Evolutionary conservation across 177 flowering plant species (phyloP).

Genomic region (Vitis hybrid): DNA sequence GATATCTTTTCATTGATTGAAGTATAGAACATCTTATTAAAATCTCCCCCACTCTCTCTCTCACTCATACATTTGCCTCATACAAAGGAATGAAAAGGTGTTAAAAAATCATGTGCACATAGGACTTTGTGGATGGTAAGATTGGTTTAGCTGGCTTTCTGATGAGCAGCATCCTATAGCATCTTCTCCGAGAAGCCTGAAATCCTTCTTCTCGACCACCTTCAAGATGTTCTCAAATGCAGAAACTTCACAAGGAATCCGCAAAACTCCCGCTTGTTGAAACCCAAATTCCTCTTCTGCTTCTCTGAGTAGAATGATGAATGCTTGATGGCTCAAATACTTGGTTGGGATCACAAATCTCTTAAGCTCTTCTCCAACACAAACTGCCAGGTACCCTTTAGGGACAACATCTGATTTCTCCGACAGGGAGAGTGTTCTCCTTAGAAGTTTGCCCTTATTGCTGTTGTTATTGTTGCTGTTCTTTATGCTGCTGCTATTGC

Average conservation of each 20-base stretch:
- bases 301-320: conserved; percentile 32
- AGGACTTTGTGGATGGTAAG: conserved; percentile 33
- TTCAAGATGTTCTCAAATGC: conserved; percentile 35
- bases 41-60: no score
- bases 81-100: neutral
- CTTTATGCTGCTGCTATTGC: conserved; percentile 8
- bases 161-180: conserved; percentile 15
- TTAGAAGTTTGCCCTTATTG: conserved; percentile 67
- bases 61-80: no score
- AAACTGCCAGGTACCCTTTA: conserved; percentile 48
- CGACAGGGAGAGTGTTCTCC: conserved; percentile 68
- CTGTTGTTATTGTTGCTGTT: conserved; percentile 19
- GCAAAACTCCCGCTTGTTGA: conserved; percentile 42
- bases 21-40: no score
- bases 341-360: conserved; percentile 46
- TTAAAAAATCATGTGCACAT: conserved; percentile 32
- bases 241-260: conserved; percentile 45
- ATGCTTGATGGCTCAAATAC: conserved; percentile 39
- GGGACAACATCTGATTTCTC: conserved; percentile 41
- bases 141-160: conserved; percentile 23
- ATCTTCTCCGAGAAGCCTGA: conserved; percentile 17
- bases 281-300: conserved; percentile 63
- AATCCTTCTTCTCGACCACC: conserved; percentile 29
- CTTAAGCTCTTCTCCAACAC: conserved; percentile 46
- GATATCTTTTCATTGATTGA: no score